Percentiles rank a stretch among this genome's conserved stretches.
phyloP scores from a whole-genome alignment of 176 grass and related monocot species.

The Musa beccarii region DNA sequence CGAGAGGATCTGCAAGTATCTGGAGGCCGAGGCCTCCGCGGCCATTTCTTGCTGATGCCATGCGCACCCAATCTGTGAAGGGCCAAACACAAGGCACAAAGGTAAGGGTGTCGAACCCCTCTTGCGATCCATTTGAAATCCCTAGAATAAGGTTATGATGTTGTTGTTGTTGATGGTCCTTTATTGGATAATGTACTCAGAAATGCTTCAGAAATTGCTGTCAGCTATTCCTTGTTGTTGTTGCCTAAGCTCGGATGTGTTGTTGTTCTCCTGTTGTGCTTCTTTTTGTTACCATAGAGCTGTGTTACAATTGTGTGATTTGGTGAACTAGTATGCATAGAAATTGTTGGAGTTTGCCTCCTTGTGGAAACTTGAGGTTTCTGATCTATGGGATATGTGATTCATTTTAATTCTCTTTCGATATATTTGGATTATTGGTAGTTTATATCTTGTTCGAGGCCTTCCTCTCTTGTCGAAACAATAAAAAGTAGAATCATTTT shows the following conservation, averaged over 20 bases:
- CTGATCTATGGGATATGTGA: too few relatives aligned
- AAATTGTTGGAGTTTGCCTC: too few relatives aligned
- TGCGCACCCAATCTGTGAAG: constrained; percentile 15
- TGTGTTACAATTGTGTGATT: background rate
- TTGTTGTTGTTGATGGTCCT: too few relatives aligned
- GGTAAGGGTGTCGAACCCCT: constrained; percentile 12
- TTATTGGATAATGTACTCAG: too few relatives aligned
- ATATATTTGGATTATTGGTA: background rate
- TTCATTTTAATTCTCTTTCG: background rate
- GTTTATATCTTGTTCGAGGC: background rate
- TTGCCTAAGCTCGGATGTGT: background rate
- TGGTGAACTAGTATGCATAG: background rate
- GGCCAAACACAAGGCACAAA: background rate
- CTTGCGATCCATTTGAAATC: background rate
- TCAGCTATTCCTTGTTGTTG: background rate
- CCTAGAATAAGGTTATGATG: too few relatives aligned
- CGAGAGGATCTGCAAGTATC: constrained; percentile 81
- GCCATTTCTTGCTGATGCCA: constrained; percentile 5
- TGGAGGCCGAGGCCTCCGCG: constrained; percentile 52
- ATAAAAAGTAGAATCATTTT: too few relatives aligned
- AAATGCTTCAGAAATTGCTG: background rate
- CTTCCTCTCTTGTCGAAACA: too few relatives aligned
- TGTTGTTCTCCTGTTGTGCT: background rate
- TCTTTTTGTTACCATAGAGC: background rate
- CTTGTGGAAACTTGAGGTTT: too few relatives aligned